Evolutionary conservation across 768 basidiomycete species (phyloP).

Genomic region (Rhodocollybia butyracea): DNA sequence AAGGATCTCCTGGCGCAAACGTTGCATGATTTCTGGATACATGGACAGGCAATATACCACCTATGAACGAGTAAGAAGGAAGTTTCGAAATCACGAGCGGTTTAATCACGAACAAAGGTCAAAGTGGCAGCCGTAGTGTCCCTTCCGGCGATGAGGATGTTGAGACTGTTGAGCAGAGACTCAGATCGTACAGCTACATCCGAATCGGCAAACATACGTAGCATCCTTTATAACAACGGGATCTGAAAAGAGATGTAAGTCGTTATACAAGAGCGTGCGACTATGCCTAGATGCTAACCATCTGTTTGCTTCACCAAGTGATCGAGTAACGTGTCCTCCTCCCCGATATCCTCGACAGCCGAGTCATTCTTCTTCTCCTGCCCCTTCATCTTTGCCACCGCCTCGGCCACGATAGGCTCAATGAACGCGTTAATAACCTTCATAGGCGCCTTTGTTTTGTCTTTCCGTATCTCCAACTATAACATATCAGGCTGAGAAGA

Average conservation of each 20-base stretch:
- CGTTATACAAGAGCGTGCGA: neutral
- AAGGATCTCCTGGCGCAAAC: conserved; percentile 56
- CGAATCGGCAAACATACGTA: neutral
- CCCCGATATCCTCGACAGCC: conserved; percentile 27
- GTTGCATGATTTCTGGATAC: conserved; percentile 42
- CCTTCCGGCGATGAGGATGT: conserved; percentile 46
- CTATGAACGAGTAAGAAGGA: conserved; percentile 30
- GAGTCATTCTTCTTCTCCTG: too few species aligned
- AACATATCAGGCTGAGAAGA: too few species aligned
- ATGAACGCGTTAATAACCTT: conserved; percentile 49
- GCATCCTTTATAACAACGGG: conserved; percentile 47
- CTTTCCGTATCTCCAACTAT: conserved; percentile 45
- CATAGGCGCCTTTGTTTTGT: conserved; percentile 47
- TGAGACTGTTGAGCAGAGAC: conserved; percentile 24
- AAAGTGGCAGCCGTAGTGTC: conserved; percentile 45
- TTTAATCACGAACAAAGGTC: conserved; percentile 35
- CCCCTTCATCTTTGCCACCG: conserved; percentile 38
- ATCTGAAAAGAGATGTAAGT: conserved; percentile 27
- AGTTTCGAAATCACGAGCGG: conserved; percentile 22
- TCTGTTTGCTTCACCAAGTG: conserved; percentile 52
- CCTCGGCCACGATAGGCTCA: conserved; percentile 49
- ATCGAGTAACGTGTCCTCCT: conserved; percentile 51
- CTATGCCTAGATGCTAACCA: conserved; percentile 15
- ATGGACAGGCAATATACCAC: conserved; percentile 45
- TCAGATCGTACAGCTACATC: neutral